Percentiles rank a stretch among this genome's conserved stretches.
Evolutionary conservation across 495 filamentous ascomycete genomes (phyloP).

Genomic region (Hypoxylon lienhwacheense): DNA sequence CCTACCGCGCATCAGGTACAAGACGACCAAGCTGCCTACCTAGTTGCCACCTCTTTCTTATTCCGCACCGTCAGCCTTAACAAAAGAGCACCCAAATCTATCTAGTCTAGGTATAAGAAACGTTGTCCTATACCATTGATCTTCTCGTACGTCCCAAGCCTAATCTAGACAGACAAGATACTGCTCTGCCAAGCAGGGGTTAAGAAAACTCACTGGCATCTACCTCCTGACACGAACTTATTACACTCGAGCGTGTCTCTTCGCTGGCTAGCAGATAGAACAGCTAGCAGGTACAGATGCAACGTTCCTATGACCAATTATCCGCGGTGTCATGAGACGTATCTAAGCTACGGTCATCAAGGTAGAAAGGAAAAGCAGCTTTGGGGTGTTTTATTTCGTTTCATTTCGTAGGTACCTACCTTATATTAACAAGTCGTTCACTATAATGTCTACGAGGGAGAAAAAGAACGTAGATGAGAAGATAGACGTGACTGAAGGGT

Average conservation of each 20-base stretch:
- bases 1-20: constrained; percentile 31
- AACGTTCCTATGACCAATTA: neutral
- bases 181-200: neutral
- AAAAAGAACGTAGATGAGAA: neutral
- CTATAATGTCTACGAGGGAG: neutral
- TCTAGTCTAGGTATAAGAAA: constrained; percentile 7
- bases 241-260: neutral
- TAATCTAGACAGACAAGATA: neutral
- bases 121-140: neutral
- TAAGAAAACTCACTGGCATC: constrained; percentile 1
- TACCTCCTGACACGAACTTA: constrained; percentile 9
- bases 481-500: neutral
- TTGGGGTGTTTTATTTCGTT: neutral
- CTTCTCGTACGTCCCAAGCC: neutral
- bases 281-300: constrained; percentile 11
- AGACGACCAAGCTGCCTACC: neutral
- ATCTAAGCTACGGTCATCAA: neutral
- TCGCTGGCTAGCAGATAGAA: neutral
- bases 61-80: constrained; percentile 2
- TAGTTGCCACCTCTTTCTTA: constrained; percentile 10
- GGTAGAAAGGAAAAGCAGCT: neutral
- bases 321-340: neutral
- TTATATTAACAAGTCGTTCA: too few species aligned
- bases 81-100: neutral
- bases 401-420: too few species aligned